Conservation (phyloP, 441 rosid species). For the Adansonia rubrostipa region DNA sequence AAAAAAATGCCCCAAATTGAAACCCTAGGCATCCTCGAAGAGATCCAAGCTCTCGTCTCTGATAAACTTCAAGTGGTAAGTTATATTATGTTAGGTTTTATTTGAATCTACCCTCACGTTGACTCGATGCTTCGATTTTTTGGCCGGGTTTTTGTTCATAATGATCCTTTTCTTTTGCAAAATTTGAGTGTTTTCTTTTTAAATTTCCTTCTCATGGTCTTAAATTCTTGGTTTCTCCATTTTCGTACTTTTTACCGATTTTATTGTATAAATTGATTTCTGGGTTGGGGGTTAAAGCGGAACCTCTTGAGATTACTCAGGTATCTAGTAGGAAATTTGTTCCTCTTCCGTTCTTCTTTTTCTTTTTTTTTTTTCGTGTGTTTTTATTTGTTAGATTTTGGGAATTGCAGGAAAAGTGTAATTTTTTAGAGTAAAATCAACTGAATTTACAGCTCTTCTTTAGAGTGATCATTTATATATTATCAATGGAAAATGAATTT, state of each 20-base stretch:
- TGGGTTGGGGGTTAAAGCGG: constrained; percentile 9
- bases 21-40: constrained; percentile 68
- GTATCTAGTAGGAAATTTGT: background rate
- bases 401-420: background rate
- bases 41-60: constrained; percentile 70
- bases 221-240: background rate
- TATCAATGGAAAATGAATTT: background rate
- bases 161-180: background rate
- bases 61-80: constrained; percentile 83
- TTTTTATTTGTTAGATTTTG: background rate
- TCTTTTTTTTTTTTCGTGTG: background rate
- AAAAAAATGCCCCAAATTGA: constrained; percentile 52
- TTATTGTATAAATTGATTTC: background rate
- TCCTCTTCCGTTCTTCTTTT: background rate
- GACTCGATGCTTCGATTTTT: background rate
- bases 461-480: background rate
- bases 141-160: background rate
- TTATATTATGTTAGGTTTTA: background rate
- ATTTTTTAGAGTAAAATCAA: background rate
- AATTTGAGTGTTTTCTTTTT: background rate
- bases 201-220: background rate
- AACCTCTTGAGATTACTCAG: background rate
- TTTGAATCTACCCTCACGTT: background rate
- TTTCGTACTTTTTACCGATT: constrained; percentile 3
- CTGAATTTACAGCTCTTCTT: background rate